Conservation (phyloP, 1,284 basidiomycete genomes). For the Cryptococcus neoformans region DNA sequence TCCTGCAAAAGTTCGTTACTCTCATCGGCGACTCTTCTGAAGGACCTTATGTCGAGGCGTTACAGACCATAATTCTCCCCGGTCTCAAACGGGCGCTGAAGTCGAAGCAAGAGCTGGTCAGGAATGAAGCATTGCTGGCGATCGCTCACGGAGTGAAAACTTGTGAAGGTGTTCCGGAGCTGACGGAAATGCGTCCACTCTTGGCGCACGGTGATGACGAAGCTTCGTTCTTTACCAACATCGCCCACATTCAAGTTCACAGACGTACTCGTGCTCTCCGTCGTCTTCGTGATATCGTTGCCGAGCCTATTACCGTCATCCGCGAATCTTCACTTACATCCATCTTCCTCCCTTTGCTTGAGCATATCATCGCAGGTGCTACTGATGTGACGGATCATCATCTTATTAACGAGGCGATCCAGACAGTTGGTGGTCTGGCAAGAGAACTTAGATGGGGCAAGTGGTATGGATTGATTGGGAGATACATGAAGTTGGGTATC, state of each 20-base stretch:
- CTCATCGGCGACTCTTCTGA: constrained; percentile 57
- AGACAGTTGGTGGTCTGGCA: constrained; percentile 70
- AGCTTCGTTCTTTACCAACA: constrained; percentile 95
- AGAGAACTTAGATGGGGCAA: constrained; percentile 75
- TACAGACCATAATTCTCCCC: constrained; percentile 70
- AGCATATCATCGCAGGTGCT: constrained; percentile 71
- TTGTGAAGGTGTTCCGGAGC: constrained; percentile 59
- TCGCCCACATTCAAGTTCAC: constrained; percentile 92
- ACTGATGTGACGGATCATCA: constrained; percentile 76
- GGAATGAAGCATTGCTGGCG: constrained; percentile 78
- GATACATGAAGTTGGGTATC: constrained; percentile 73
- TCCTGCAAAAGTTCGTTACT: constrained; percentile 76
- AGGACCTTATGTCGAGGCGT: constrained; percentile 50
- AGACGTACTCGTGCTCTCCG: constrained; percentile 84
- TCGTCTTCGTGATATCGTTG: constrained; percentile 75
- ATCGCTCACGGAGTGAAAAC: constrained; percentile 71
- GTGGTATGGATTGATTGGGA: constrained; percentile 77
- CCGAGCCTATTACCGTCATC: constrained; percentile 58
- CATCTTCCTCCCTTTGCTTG: constrained; percentile 82
- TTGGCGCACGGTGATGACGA: constrained; percentile 91
- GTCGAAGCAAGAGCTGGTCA: constrained; percentile 82
- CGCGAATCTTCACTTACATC: constrained; percentile 73
- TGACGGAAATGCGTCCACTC: constrained; percentile 76
- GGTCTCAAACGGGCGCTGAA: constrained; percentile 77
- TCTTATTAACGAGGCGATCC: constrained; percentile 86